These are phyloP conservation scores for Ministeria vibrans DNA, from an alignment of 78 protist genomes.

Conservation along the genomic window DNA sequence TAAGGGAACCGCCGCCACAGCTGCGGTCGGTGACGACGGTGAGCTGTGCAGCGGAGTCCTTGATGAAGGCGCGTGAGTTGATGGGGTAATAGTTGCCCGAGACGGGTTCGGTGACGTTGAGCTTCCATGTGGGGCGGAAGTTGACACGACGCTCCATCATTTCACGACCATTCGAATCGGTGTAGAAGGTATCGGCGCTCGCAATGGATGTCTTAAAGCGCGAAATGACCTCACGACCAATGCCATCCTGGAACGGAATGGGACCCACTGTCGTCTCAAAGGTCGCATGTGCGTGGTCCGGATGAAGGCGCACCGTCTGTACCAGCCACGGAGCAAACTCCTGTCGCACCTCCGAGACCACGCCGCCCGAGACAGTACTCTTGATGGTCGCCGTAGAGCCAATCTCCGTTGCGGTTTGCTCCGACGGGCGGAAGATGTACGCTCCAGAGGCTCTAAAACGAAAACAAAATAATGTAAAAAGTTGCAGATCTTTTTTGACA, in stretches of 20 bases:
- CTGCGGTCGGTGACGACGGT: constrained; percentile 50
- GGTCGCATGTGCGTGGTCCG: constrained; percentile 8
- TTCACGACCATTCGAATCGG: constrained; percentile 80
- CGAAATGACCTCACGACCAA: constrained; percentile 63
- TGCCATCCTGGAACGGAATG: constrained; percentile 45
- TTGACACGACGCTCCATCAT: constrained; percentile 53
- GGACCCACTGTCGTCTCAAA: constrained; percentile 60
- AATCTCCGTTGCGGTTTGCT: background rate
- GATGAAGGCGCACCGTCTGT: constrained; percentile 39
- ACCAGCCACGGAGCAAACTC: constrained; percentile 11
- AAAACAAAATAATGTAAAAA: too few relatives aligned
- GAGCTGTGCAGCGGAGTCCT: constrained; percentile 31
- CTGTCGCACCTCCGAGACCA: constrained; percentile 14
- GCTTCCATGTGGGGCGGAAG: constrained; percentile 55
- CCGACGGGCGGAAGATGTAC: constrained; percentile 74
- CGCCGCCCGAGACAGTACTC: background rate
- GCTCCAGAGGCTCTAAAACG: constrained; percentile 73
- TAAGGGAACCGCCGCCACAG: constrained; percentile 32
- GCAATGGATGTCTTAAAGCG: constrained; percentile 39
- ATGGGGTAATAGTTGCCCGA: constrained; percentile 81
- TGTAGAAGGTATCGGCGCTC: constrained; percentile 39
- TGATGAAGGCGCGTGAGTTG: constrained; percentile 42
- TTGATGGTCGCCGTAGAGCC: background rate
- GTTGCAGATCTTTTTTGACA: too few relatives aligned
- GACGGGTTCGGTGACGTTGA: constrained; percentile 52